Conservation (phyloP, 2,329 filamentous ascomycete species). For the Fusarium torulosum region DNA sequence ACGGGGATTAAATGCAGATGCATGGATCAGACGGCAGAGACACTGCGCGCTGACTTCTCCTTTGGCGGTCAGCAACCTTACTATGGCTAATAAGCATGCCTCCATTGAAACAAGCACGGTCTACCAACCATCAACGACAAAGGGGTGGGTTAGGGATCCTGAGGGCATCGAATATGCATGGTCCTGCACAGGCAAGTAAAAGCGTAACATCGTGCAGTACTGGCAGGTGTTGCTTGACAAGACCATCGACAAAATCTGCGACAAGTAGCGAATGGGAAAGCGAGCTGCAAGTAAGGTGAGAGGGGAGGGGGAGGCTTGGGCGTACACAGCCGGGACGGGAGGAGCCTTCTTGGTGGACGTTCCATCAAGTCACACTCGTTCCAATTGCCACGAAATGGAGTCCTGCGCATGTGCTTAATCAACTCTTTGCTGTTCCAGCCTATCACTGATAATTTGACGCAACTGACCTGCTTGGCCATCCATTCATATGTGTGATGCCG, state of each 20-base stretch:
- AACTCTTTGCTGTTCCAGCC: constrained; percentile 17
- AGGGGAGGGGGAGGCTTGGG: constrained; percentile 37
- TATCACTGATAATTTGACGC: constrained; percentile 31
- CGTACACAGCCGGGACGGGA: constrained; percentile 51
- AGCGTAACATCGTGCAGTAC: constrained; percentile 42
- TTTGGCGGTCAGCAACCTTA: constrained; percentile 34
- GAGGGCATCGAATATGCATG: constrained; percentile 22
- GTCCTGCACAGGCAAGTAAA: constrained; percentile 34
- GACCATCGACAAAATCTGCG: constrained; percentile 21
- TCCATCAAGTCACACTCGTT: constrained; percentile 31
- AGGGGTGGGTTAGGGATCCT: constrained; percentile 22
- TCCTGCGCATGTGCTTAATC: constrained; percentile 23
- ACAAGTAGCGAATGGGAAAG: constrained; percentile 26
- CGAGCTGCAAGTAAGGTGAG: constrained; percentile 11
- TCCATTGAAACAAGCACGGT: constrained; percentile 6
- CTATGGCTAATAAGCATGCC: constrained; percentile 28
- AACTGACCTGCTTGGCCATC: constrained; percentile 21
- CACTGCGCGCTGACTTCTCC: constrained; percentile 4
- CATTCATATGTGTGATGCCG: constrained; percentile 11
- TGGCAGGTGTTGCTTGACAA: constrained; percentile 29
- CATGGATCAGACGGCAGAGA: constrained; percentile 7
- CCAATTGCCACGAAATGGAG: constrained; percentile 21
- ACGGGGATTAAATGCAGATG: constrained; percentile 1
- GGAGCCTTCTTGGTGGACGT: constrained; percentile 52
- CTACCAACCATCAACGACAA: constrained; percentile 21